A percentile compares a stretch with the other conserved stretches of the same genome.
Conservation (phyloP, 1,139 yeast genomes). For the Blastobotrys proliferans region DNA sequence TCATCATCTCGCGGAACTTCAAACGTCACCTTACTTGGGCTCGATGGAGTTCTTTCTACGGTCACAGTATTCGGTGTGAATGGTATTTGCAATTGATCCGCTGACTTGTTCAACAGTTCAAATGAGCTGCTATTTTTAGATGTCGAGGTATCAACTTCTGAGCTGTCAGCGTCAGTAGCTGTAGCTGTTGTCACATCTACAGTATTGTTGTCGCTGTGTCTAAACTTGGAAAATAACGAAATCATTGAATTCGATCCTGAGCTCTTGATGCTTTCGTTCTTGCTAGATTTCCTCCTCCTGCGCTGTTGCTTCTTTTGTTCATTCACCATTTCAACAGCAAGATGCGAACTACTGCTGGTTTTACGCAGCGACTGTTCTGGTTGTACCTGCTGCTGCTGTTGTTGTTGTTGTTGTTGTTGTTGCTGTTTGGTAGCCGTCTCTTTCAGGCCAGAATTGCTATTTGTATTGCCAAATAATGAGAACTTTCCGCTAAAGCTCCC, state of each 20-base stretch:
- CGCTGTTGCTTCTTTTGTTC: constrained; percentile 7
- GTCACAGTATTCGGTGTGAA: too few relatives aligned
- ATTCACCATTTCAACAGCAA: constrained; percentile 3
- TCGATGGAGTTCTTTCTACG: background rate
- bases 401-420: background rate
- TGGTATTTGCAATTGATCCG: too few relatives aligned
- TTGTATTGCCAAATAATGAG: background rate
- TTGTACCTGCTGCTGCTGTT: background rate
- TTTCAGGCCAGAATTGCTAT: too few relatives aligned
- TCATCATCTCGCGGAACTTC: too few relatives aligned
- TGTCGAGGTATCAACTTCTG: background rate
- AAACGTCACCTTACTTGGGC: constrained; percentile 8
- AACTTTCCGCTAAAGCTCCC: background rate
- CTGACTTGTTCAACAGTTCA: constrained; percentile 5
- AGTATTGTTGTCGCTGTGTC: background rate
- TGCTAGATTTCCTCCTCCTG: constrained; percentile 9
- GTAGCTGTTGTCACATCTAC: background rate
- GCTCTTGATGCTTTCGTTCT: constrained; percentile 7
- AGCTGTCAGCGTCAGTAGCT: background rate
- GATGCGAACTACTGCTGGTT: constrained; percentile 8
- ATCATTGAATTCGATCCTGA: constrained; percentile 6
- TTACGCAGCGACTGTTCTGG: constrained; percentile 6
- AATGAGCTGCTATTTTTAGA: constrained; percentile 12
- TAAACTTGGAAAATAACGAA: constrained; percentile 8
- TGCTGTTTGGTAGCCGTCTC: background rate